These are phyloP conservation scores for Elsinoe perseae DNA, from an alignment of 2,329 filamentous ascomycete genomes.

Conservation along the genomic window DNA sequence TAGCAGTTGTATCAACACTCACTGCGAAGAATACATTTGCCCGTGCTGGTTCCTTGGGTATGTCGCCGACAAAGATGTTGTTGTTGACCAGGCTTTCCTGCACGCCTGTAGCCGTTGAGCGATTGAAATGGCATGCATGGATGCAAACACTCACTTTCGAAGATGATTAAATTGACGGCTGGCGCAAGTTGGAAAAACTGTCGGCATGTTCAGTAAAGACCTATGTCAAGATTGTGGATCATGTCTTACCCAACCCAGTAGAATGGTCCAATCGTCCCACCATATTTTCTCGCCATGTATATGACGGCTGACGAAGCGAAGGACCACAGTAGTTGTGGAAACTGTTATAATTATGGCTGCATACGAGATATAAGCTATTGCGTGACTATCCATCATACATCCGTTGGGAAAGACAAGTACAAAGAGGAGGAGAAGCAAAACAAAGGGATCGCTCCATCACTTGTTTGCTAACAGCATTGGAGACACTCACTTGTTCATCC, in stretches of 20 bases:
- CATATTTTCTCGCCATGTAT: constrained; percentile 3
- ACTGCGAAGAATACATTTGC: constrained; percentile 3
- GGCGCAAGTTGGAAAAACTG: constrained; percentile 12
- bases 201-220: not conserved
- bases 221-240: too few relatives aligned
- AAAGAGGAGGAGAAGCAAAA: not conserved
- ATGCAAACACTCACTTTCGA: not conserved
- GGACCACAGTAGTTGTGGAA: not conserved
- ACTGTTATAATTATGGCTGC: not conserved
- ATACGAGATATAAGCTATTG: constrained; percentile 2
- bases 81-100: not conserved
- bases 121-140: not conserved
- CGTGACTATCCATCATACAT: not conserved
- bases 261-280: constrained; percentile 7
- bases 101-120: not conserved
- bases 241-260: constrained; percentile 9
- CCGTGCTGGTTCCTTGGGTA: not conserved
- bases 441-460: not conserved
- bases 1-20: not conserved
- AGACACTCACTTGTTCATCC: not conserved
- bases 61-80: constrained; percentile 1
- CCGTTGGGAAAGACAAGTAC: not conserved
- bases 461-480: not conserved
- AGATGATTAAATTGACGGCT: constrained; percentile 6
- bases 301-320: constrained; percentile 3